Percentiles rank a stretch among this genome's conserved stretches.
Conservation (phyloP, 148 eudicot genomes). For the Silene conica region DNA sequence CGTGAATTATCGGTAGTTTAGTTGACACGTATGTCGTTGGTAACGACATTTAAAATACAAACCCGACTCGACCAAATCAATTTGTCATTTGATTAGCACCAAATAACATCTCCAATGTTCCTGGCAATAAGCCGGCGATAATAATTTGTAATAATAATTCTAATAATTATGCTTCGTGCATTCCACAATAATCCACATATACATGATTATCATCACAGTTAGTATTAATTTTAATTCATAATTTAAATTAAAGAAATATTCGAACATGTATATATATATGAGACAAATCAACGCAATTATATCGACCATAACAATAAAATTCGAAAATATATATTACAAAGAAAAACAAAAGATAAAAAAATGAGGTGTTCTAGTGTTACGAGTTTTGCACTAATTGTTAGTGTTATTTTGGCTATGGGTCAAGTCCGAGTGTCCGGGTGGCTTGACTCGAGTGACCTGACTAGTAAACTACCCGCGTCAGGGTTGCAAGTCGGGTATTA, state of each 20-base stretch:
- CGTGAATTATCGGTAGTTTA: too few relatives aligned
- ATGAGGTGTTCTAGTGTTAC: background rate
- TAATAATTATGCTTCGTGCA: constrained; percentile 1
- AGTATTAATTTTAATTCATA: too few relatives aligned
- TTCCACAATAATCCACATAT: background rate
- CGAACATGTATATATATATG: background rate
- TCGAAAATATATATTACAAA: background rate
- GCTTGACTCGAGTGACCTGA: background rate
- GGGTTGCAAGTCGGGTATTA: constrained; percentile 38
- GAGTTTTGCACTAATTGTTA: background rate
- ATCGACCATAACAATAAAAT: too few relatives aligned
- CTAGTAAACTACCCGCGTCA: background rate
- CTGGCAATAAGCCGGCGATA: background rate
- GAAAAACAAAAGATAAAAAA: background rate
- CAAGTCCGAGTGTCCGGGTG: background rate
- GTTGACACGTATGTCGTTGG: too few relatives aligned
- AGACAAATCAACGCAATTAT: background rate
- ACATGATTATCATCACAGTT: too few relatives aligned
- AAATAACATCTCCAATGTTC: background rate
- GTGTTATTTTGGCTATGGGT: background rate
- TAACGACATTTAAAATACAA: too few relatives aligned
- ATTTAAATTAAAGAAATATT: background rate
- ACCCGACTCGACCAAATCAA: too few relatives aligned
- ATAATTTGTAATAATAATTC: background rate
- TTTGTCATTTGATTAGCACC: background rate